A percentile compares a stretch with the other conserved stretches of the same genome.
Conservation (phyloP, 331 rosid species). For the Cydonia oblonga region DNA sequence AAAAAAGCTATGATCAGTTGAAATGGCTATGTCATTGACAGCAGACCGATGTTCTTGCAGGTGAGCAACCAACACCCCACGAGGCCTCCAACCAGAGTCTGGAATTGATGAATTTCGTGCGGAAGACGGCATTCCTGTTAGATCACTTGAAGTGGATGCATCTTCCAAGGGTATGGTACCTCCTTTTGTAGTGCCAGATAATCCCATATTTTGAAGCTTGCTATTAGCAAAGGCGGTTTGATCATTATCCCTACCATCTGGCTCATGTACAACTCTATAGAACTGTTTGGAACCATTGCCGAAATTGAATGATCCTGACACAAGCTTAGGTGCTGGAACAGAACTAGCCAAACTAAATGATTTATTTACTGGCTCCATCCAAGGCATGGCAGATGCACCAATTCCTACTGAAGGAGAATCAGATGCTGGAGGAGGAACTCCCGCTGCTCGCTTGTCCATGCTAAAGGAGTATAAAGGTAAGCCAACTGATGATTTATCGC, state of each 20-base stretch:
- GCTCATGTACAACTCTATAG: constrained; percentile 95
- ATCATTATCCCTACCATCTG: constrained; percentile 83
- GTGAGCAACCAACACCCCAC: constrained; percentile 92
- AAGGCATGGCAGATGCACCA: constrained; percentile 84
- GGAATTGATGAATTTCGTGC: constrained; percentile 51
- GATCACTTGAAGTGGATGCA: constrained; percentile 46
- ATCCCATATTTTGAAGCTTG: constrained; percentile 64
- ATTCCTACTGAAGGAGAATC: constrained; percentile 69
- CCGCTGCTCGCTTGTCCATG: constrained; percentile 62
- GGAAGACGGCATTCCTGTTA: constrained; percentile 51
- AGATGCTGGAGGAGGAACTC: constrained; percentile 63
- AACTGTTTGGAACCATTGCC: constrained; percentile 80
- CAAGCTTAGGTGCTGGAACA: constrained; percentile 84
- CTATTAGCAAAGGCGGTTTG: constrained; percentile 39
- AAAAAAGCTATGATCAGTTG: constrained; percentile 84
- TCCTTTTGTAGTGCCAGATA: constrained; percentile 38
- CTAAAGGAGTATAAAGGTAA: constrained; percentile 92
- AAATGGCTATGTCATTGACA: constrained; percentile 75
- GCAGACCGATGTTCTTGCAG: constrained; percentile 96
- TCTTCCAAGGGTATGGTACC: constrained; percentile 44
- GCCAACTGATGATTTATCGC: constrained; percentile 81
- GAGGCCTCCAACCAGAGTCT: constrained; percentile 96
- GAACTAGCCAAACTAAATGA: constrained; percentile 81
- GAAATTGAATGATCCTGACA: constrained; percentile 73
- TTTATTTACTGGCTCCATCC: constrained; percentile 81